Conservation (phyloP, 148 eudicot genomes). For the Vaccinium vitisidaea region DNA sequence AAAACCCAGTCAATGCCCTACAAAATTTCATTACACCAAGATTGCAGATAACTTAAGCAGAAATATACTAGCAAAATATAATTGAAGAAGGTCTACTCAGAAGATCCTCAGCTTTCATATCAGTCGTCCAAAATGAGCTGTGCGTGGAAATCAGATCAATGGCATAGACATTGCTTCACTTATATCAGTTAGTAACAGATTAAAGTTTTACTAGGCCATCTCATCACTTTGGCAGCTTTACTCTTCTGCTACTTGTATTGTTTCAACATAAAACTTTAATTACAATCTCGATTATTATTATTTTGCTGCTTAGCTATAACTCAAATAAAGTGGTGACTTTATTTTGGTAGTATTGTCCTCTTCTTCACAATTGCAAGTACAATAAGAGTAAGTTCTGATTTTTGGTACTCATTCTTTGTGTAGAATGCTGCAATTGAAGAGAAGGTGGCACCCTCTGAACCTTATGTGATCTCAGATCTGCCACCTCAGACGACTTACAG, state of each 20-base stretch:
- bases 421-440: slow-evolving; percentile 59
- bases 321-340: background rate
- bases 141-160: background rate
- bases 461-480: slow-evolving; percentile 38
- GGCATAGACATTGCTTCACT: background rate
- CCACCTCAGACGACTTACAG: slow-evolving; percentile 33
- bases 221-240: background rate
- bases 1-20: background rate
- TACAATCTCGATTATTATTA: background rate
- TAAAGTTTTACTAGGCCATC: background rate
- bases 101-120: background rate
- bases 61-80: background rate
- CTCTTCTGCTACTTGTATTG: background rate
- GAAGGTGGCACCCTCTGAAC: slow-evolving; percentile 43
- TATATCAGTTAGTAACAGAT: background rate
- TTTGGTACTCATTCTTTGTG: slow-evolving; percentile 10
- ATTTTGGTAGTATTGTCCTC: background rate
- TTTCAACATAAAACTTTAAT: background rate
- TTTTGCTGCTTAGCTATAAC: background rate
- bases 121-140: background rate
- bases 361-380: background rate
- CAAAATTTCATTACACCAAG: background rate
- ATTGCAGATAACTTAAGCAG: background rate
- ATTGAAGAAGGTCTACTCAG: background rate
- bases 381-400: slow-evolving; percentile 2